Base-by-base conservation (phyloP, 192 early-diverging fungal species). In the Backusella circina region DNA sequence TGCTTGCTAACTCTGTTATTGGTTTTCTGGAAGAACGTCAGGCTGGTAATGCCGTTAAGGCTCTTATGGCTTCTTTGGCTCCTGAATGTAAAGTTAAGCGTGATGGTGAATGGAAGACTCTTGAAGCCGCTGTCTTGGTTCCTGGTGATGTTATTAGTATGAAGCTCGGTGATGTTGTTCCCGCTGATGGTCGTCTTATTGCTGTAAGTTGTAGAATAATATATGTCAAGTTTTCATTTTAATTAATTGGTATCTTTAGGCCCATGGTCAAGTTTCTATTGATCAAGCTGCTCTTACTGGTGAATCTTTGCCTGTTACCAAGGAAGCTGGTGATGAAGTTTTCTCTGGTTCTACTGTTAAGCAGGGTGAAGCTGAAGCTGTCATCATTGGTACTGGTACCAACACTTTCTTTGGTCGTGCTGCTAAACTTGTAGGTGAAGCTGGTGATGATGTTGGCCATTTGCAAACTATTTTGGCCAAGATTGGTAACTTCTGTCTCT, bases 11-110 rank as follows among this genome's bases (percentile, higher is more conserved):
- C 87, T 91, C 95, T 39, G 79, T 83, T 82, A 96, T 97, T 78
- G 95, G 95, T 74, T 97, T 86, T 84, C 83, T 92, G 75, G 94
- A 97, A 84, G 95, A 97, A 83, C 91, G 91, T 77, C 90, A 93
- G 44, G 94, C 95, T 67, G 95, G 94, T 79, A 91, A 91, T 78
- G 93, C 95, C 44, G 88, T 97, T 76, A 93, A 97, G 85, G 95
- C 95, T 30, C 86, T 97, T 74, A 97, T 95, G 88, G 93, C 90
- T 31, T 92, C 94, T 39, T 87, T 96, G 15, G 94, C 95, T 32
- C 91, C 94, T 38, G 91, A 94, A 86, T 91, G 90, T 81, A 92
- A 91, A 80, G 93, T 92, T 74, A 94, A 90, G 91, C 90, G 95
- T 84, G 87, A 95, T 82, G 91, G 91, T 80, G 81, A 89, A 79